These are phyloP conservation scores for Fragilaria crotonensis DNA, from an alignment of 108 stramenopile genomes.

Conservation along the genomic window DNA sequence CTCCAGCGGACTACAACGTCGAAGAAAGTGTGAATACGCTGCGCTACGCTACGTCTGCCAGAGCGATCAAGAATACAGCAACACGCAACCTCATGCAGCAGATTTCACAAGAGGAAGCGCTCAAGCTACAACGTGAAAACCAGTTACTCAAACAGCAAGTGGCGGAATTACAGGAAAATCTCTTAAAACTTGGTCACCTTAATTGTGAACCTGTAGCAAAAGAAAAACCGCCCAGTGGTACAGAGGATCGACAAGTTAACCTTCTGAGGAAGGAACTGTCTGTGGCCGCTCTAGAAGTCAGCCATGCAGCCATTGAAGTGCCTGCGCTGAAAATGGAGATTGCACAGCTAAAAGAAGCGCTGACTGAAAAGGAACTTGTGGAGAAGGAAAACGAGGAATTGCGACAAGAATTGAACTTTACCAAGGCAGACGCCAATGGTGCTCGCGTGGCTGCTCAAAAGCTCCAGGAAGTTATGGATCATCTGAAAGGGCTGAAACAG, in stretches of 20 bases:
- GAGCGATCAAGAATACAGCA: conserved; percentile 90
- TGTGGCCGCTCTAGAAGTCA: not conserved
- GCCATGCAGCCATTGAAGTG: conserved; percentile 29
- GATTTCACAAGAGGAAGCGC: conserved; percentile 58
- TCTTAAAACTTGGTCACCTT: conserved; percentile 13
- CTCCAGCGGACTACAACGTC: conserved; percentile 90
- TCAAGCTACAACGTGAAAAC: conserved; percentile 65
- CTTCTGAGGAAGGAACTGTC: not conserved
- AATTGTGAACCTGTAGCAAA: conserved; percentile 8
- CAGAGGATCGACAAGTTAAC: not conserved
- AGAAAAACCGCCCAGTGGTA: not conserved
- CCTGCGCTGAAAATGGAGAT: conserved; percentile 27
- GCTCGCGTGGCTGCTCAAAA: conserved; percentile 22
- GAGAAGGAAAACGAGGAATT: conserved; percentile 21
- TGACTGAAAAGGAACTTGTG: conserved; percentile 8
- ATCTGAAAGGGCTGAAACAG: conserved; percentile 25
- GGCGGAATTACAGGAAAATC: conserved; percentile 30
- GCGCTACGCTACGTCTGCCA: conserved; percentile 90
- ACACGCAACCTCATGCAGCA: conserved; percentile 67
- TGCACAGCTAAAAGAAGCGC: conserved; percentile 17
- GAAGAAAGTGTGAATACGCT: conserved; percentile 94
- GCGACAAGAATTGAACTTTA: conserved; percentile 20
- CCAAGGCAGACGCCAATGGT: conserved; percentile 22
- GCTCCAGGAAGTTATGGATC: conserved; percentile 29
- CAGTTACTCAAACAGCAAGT: conserved; percentile 48